Base-by-base conservation (phyloP, 2,329 filamentous ascomycete genomes). In the Trichoderma semiorbis region DNA sequence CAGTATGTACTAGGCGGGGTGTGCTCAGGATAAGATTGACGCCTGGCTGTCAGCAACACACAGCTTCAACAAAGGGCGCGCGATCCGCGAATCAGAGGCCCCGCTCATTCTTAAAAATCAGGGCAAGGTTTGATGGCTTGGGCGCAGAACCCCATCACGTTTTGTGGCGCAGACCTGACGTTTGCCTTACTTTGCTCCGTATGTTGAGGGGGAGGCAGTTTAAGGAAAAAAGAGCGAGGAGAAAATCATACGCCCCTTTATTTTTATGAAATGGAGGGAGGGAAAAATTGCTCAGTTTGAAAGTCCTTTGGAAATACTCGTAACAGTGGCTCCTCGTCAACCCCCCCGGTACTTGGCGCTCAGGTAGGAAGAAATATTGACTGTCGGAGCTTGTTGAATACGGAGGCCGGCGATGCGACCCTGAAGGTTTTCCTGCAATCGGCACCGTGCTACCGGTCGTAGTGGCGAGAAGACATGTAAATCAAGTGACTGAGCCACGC, bases 401-500 rank as follows among this genome's bases (percentile, higher is more conserved):
- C 28, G 36, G 57, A 36, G 66, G 66, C 39, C 14, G 34, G 50
- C 43, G 24, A 61, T 32, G 34, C 8, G 12, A 39, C 28, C 36
- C 24, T 24, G 39, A n/a, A 58, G 36, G 14, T 16, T 55, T 32
- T 32, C 7, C 57, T 60, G 53, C 26, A 32, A 50, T 50, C 28
- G 36, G 28, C 39, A 69, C 66, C 36, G 66, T 61, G 55, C 36
- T 8, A 21, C 16, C 57, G n/a, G 5, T 32, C 18, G 64, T 26
- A 67, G 65, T 60, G 65, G 53, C 65, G 65, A 68, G 6, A 60
- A 24, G 26, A 36, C 16, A 36, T 36, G 57, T 16, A 61, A 34
- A 62, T 50, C 57, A 69, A 61, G 66, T 69, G 66, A 69, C 28
- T 69, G 66, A 69, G 66, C 66, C 66, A 69, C 66, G 66, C 65